A percentile compares a stretch with the other conserved stretches of the same genome.
These are phyloP conservation scores for Xylariaceae sp. DNA, from an alignment of 2,329 filamentous ascomycete genomes.

Conservation along the genomic window DNA sequence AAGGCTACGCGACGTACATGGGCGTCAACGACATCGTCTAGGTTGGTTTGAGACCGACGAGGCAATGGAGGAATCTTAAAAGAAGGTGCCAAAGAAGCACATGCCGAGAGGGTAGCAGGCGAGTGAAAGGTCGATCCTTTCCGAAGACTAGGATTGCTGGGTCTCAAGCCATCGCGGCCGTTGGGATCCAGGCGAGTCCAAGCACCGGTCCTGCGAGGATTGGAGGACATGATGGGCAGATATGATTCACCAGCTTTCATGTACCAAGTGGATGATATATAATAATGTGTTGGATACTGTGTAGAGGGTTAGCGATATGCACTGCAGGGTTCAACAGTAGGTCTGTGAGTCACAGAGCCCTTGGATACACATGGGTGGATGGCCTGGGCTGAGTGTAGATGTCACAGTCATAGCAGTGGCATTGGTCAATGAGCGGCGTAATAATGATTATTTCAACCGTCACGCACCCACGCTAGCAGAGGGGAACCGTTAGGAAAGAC, in stretches of 20 bases:
- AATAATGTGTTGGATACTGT: constrained; percentile 23
- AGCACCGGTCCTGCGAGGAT: constrained; percentile 42
- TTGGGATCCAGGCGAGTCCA: constrained; percentile 39
- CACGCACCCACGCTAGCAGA: background rate
- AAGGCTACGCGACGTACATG: constrained; percentile 63
- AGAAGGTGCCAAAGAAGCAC: constrained; percentile 30
- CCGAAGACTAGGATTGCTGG: constrained; percentile 55
- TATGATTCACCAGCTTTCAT: constrained; percentile 24
- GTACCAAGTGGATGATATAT: constrained; percentile 18
- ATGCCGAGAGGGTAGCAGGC: constrained; percentile 40
- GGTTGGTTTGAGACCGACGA: constrained; percentile 61
- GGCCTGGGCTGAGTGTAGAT: constrained; percentile 25
- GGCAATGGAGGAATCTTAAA: constrained; percentile 51
- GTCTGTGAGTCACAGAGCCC: constrained; percentile 33
- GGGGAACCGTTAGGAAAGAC: background rate
- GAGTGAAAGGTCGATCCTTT: constrained; percentile 67
- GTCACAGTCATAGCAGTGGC: constrained; percentile 24
- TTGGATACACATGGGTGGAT: constrained; percentile 24
- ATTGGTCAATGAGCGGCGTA: constrained; percentile 27
- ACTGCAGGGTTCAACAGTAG: constrained; percentile 24
- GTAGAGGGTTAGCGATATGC: constrained; percentile 30
- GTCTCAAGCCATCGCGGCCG: constrained; percentile 38
- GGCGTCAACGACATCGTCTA: constrained; percentile 68
- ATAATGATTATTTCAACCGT: background rate
- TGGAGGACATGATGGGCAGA: constrained; percentile 42